These are phyloP conservation scores for Tolypocladium tundrense DNA, from an alignment of 2,329 filamentous ascomycete genomes.

Conservation along the genomic window DNA sequence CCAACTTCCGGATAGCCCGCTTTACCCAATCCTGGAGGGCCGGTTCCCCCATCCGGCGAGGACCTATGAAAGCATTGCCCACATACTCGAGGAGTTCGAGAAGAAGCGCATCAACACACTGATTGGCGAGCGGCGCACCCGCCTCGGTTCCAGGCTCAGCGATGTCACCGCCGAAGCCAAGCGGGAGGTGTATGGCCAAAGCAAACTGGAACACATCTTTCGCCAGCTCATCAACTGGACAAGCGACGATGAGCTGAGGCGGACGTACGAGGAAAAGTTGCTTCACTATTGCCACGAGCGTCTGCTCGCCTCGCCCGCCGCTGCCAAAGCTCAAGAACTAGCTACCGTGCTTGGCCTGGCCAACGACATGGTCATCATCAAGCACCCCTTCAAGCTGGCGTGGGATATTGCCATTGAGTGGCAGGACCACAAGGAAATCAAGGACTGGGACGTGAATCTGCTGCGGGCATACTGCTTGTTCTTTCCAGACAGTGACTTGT, in stretches of 20 bases:
- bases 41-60: slow-evolving; percentile 68
- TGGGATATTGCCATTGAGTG: slow-evolving; percentile 91
- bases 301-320: slow-evolving; percentile 55
- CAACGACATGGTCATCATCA: slow-evolving; percentile 91
- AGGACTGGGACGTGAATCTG: slow-evolving; percentile 69
- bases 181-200: slow-evolving; percentile 67
- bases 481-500: slow-evolving; percentile 76
- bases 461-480: slow-evolving; percentile 71
- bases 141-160: slow-evolving; percentile 72
- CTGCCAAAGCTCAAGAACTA: slow-evolving; percentile 59
- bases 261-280: slow-evolving; percentile 83
- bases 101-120: slow-evolving; percentile 81
- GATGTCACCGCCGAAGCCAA: slow-evolving; percentile 84
- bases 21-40: slow-evolving; percentile 78
- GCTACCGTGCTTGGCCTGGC: slow-evolving; percentile 66
- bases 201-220: slow-evolving; percentile 72
- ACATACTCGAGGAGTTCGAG: slow-evolving; percentile 77
- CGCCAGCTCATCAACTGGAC: slow-evolving; percentile 83
- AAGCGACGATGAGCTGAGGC: slow-evolving; percentile 71
- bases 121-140: slow-evolving; percentile 78
- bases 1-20: slow-evolving; percentile 66
- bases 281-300: slow-evolving; percentile 71
- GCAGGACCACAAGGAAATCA: slow-evolving; percentile 65
- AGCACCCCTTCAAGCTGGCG: slow-evolving; percentile 77
- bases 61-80: slow-evolving; percentile 73